Conservation (phyloP, 768 basidiomycete species). For the Multifurca ochricompacta region DNA sequence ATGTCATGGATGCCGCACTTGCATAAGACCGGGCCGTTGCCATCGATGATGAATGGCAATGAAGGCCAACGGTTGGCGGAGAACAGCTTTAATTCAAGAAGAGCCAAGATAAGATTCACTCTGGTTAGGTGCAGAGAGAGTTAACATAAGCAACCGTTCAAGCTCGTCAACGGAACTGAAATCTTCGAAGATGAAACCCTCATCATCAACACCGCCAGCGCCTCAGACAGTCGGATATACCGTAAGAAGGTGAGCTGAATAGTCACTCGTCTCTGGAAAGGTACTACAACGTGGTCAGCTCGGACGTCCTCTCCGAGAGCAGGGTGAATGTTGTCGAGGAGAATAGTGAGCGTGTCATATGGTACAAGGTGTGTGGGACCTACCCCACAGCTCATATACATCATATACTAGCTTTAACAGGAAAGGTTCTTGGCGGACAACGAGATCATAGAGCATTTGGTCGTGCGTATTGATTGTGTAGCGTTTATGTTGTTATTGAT, state of each 20-base stretch:
- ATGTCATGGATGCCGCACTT: too few relatives aligned
- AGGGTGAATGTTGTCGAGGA: slow-evolving; percentile 57
- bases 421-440: slow-evolving; percentile 66
- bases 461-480: slow-evolving; percentile 39
- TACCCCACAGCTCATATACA: background rate
- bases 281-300: slow-evolving; percentile 34
- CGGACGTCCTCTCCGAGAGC: slow-evolving; percentile 67
- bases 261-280: background rate
- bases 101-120: too few relatives aligned
- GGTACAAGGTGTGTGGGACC: slow-evolving; percentile 56
- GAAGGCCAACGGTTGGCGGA: too few relatives aligned
- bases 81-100: too few relatives aligned
- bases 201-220: background rate
- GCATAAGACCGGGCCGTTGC: background rate
- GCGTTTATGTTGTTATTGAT: background rate
- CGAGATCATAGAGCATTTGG: slow-evolving; percentile 68
- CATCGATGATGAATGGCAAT: background rate
- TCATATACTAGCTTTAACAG: slow-evolving; percentile 33
- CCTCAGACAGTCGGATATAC: slow-evolving; percentile 2
- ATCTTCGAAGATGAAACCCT: background rate
- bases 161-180: too few relatives aligned
- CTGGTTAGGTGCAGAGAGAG: too few relatives aligned
- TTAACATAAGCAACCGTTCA: too few relatives aligned
- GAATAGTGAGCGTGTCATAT: slow-evolving; percentile 48
- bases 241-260: slow-evolving; percentile 7